Evolutionary conservation across 345 rosid genomes (phyloP).

Genomic region (Sisymbrium altissimum): DNA sequence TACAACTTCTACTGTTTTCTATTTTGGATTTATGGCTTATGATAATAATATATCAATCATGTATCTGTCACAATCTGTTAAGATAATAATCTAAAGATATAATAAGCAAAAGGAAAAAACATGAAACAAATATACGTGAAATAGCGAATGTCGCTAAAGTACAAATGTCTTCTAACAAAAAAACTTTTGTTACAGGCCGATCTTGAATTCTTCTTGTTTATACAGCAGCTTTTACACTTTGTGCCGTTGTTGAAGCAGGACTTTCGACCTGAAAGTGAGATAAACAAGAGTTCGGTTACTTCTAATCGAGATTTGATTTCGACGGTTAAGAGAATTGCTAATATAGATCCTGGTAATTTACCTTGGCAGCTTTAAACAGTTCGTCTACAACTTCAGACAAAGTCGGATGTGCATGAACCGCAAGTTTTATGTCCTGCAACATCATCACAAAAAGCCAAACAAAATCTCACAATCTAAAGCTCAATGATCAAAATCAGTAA

Average conservation of each 20-base stretch:
- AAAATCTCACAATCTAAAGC: not conserved
- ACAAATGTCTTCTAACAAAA: conserved; percentile 23
- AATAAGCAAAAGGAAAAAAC: not conserved
- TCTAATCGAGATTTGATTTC: not conserved
- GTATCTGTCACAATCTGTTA: not conserved
- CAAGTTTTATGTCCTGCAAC: conserved; percentile 78
- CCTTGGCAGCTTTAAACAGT: conserved; percentile 95
- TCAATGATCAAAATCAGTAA: not conserved
- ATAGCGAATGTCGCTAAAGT: not conserved
- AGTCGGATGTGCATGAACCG: conserved; percentile 99
- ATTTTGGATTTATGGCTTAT: not conserved
- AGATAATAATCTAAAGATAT: not conserved
- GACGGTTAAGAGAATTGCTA: not conserved
- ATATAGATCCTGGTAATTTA: not conserved
- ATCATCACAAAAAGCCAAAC: not conserved
- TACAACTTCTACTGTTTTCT: not conserved
- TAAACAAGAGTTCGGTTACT: not conserved
- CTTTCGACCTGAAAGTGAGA: conserved; percentile 23
- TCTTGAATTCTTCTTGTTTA: not conserved
- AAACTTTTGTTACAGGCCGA: conserved; percentile 11
- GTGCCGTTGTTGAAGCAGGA: conserved; percentile 5
- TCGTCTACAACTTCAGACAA: conserved; percentile 95
- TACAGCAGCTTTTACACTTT: conserved; percentile 26
- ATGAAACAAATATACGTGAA: conserved; percentile 14
- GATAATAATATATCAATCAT: not conserved